phyloP scores from a whole-genome alignment of 2,329 filamentous ascomycete species.

The Aspergillus fischeri region DNA sequence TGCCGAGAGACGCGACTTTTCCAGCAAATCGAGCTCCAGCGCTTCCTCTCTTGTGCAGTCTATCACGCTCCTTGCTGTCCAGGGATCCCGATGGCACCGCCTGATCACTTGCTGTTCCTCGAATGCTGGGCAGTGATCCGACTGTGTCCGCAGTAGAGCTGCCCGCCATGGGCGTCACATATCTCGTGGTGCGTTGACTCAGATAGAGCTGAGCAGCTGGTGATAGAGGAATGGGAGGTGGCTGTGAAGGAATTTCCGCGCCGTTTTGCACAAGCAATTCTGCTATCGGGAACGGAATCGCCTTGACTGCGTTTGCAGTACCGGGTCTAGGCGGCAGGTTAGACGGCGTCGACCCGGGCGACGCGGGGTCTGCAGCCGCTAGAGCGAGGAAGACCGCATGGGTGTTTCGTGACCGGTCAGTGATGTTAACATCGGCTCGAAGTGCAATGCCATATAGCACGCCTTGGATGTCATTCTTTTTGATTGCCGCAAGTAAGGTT shows the following conservation, averaged over 20 bases:
- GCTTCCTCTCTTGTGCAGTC: conserved; percentile 74
- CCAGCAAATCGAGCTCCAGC: conserved; percentile 65
- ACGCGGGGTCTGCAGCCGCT: conserved; percentile 84
- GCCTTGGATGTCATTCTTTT: conserved; percentile 91
- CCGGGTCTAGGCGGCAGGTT: conserved; percentile 24
- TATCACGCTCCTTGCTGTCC: conserved; percentile 57
- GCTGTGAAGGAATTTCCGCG: conserved; percentile 71
- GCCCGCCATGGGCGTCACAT: conserved; percentile 40
- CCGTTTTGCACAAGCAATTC: conserved; percentile 93
- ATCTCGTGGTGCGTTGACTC: conserved; percentile 62
- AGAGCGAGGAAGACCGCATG: conserved; percentile 88
- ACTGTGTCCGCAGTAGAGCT: conserved; percentile 52
- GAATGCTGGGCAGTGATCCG: conserved; percentile 57
- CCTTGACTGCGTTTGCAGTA: conserved; percentile 36
- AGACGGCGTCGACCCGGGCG: conserved; percentile 53
- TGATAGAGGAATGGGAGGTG: conserved; percentile 80
- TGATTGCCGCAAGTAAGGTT: conserved; percentile 84
- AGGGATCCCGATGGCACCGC: conserved; percentile 23
- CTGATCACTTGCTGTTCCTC: conserved; percentile 26
- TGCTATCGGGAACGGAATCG: conserved; percentile 76
- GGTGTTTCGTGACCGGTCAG: conserved; percentile 81
- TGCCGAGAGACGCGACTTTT: conserved; percentile 43
- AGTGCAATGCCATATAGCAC: conserved; percentile 88
- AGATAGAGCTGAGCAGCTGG: conserved; percentile 76
- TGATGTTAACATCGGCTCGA: conserved; percentile 78